A percentile compares a stretch with the other conserved stretches of the same genome.
phyloP scores from a whole-genome alignment of 2,329 filamentous ascomycete species.

The Beauveria rudraprayagi region DNA sequence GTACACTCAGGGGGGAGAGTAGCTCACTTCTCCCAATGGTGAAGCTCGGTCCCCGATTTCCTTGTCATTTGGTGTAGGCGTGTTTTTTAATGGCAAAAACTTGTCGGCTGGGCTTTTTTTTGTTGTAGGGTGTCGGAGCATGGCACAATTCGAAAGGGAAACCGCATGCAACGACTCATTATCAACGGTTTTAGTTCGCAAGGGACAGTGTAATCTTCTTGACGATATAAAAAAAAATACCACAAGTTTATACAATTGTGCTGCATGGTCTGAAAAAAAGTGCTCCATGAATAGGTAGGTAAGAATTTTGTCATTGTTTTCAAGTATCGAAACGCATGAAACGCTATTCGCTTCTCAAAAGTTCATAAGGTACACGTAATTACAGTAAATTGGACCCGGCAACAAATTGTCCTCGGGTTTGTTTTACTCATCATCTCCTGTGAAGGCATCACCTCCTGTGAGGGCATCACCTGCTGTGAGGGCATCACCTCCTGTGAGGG shows the following conservation, averaged over 20 bases:
- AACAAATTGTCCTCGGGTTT: too few species aligned
- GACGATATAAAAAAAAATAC: conserved; percentile 28
- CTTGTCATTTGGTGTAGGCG: conserved; percentile 7
- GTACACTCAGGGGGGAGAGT: not conserved
- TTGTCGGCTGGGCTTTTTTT: conserved; percentile 6
- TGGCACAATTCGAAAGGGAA: conserved; percentile 32
- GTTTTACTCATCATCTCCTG: too few species aligned
- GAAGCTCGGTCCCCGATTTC: not conserved
- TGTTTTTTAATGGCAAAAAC: conserved; percentile 5
- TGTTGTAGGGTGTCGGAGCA: conserved; percentile 19
- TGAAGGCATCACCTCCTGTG: too few species aligned
- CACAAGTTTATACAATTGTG: conserved; percentile 18
- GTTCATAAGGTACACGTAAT: too few species aligned
- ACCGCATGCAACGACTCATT: conserved; percentile 25
- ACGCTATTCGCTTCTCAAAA: too few species aligned
- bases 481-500: too few species aligned
- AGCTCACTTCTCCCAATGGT: not conserved
- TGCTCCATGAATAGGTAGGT: too few species aligned
- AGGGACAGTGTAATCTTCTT: conserved; percentile 21
- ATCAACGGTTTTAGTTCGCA: conserved; percentile 21
- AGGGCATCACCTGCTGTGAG: too few species aligned
- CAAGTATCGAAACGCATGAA: not conserved
- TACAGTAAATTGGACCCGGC: too few species aligned
- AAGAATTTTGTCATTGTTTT: too few species aligned
- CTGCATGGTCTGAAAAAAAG: too few species aligned